Conservation (phyloP, 805 yeast genomes). For the Saccharomycopsis sp. region DNA sequence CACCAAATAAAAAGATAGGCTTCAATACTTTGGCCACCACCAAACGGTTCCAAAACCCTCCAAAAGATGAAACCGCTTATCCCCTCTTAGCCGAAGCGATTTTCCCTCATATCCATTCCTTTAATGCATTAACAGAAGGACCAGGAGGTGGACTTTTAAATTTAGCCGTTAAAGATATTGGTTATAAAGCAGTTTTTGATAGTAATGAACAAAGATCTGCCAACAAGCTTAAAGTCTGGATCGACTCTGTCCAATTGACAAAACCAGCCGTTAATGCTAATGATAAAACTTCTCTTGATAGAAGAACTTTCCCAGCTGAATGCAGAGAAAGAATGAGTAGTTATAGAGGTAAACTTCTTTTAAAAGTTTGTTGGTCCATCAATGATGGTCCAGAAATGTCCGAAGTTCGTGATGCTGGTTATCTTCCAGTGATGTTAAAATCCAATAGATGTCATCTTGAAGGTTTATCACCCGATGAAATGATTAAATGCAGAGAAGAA, state of each 20-base stretch:
- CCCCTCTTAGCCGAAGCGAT: conserved; percentile 85
- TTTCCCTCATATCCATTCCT: conserved; percentile 90
- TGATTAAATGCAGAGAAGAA: conserved; percentile 76
- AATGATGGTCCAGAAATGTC: conserved; percentile 76
- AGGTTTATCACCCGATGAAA: conserved; percentile 69
- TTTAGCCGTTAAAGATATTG: conserved; percentile 81
- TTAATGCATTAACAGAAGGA: conserved; percentile 89
- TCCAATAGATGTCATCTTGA: conserved; percentile 89
- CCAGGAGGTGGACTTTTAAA: conserved; percentile 77
- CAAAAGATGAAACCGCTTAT: conserved; percentile 71
- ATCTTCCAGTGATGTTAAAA: conserved; percentile 82
- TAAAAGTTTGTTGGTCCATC: conserved; percentile 77
- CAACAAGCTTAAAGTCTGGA: conserved; percentile 73
- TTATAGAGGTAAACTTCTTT: conserved; percentile 66
- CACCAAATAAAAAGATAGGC: conserved; percentile 16
- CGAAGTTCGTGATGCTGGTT: conserved; percentile 86
- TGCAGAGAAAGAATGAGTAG: conserved; percentile 83
- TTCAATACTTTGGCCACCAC: conserved; percentile 79
- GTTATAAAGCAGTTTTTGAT: conserved; percentile 77
- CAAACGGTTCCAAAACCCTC: conserved; percentile 75
- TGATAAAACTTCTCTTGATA: conserved; percentile 67
- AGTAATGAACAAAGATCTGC: conserved; percentile 65
- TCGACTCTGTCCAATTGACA: conserved; percentile 81
- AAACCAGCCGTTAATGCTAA: conserved; percentile 66
- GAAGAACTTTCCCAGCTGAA: conserved; percentile 75